phyloP scores from a whole-genome alignment of 2,329 filamentous ascomycete species.

The Ophiostoma sp. region DNA sequence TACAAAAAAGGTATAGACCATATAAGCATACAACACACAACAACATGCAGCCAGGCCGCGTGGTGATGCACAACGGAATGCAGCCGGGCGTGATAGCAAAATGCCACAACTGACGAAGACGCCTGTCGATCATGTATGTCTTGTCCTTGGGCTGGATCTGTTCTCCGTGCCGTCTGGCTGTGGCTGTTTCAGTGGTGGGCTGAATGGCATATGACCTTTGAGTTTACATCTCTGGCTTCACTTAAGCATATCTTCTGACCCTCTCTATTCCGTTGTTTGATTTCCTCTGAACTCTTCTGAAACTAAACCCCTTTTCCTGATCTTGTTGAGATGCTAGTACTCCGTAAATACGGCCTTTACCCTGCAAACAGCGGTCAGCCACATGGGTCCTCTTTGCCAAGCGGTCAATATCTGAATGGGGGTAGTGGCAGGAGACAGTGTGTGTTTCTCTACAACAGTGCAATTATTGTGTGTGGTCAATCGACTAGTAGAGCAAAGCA shows the following conservation, averaged over 20 bases:
- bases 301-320: background rate
- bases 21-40: no score
- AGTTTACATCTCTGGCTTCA: no score
- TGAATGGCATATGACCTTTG: no score
- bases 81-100: background rate
- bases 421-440: conserved; percentile 5
- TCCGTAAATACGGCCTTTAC: background rate
- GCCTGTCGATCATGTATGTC: conserved; percentile 6
- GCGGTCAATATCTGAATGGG: background rate
- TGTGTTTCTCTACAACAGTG: background rate
- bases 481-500: background rate
- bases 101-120: background rate
- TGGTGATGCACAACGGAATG: background rate
- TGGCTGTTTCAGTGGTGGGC: no score
- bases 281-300: background rate
- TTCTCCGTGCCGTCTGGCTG: background rate
- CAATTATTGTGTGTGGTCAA: background rate
- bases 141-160: background rate
- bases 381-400: conserved; percentile 6
- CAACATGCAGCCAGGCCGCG: background rate
- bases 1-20: no score
- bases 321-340: background rate
- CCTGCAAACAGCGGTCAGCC: conserved; percentile 4
- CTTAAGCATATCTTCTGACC: no score
- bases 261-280: no score